Percentiles rank a stretch among this genome's conserved stretches.
phyloP scores from a whole-genome alignment of 805 yeast genomes.

The Metschnikowia gruessii region DNA sequence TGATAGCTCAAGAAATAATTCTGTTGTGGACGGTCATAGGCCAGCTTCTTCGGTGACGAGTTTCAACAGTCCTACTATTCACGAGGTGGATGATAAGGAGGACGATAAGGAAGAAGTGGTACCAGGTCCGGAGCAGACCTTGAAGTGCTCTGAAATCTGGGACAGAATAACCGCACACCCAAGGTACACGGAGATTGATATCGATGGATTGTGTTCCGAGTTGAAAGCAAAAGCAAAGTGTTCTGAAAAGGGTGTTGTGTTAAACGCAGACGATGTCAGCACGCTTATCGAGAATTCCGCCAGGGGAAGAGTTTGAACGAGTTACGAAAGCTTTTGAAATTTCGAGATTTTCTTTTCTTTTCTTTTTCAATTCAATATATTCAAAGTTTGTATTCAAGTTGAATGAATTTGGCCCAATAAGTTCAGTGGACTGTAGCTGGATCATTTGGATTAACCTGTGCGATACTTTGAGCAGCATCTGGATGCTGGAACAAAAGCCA shows the following conservation, averaged over 20 bases:
- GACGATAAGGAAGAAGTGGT: constrained; percentile 41
- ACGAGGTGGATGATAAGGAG: constrained; percentile 18
- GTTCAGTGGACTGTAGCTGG: too few species aligned
- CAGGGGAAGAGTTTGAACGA: constrained; percentile 4
- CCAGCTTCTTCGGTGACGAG: constrained; percentile 20
- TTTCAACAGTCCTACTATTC: constrained; percentile 16
- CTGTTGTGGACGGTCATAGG: constrained; percentile 14
- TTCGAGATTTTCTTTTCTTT: not conserved
- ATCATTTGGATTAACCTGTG: too few species aligned
- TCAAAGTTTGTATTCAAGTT: not conserved
- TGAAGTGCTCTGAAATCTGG: constrained; percentile 91
- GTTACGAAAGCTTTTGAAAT: constrained; percentile 1
- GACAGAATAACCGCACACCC: constrained; percentile 95
- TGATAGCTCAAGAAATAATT: constrained; percentile 14
- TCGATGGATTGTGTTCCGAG: constrained; percentile 89
- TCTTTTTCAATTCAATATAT: not conserved
- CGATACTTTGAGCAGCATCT: too few species aligned
- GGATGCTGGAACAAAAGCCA: too few species aligned
- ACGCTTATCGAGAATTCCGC: constrained; percentile 37
- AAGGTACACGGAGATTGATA: constrained; percentile 86
- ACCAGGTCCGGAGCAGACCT: constrained; percentile 60
- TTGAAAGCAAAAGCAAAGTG: constrained; percentile 92
- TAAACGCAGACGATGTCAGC: constrained; percentile 77
- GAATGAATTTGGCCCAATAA: not conserved
- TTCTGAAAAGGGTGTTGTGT: constrained; percentile 87